Evolutionary conservation across 2,329 filamentous ascomycete species (phyloP).

Genomic region (Zalaria obscura): DNA sequence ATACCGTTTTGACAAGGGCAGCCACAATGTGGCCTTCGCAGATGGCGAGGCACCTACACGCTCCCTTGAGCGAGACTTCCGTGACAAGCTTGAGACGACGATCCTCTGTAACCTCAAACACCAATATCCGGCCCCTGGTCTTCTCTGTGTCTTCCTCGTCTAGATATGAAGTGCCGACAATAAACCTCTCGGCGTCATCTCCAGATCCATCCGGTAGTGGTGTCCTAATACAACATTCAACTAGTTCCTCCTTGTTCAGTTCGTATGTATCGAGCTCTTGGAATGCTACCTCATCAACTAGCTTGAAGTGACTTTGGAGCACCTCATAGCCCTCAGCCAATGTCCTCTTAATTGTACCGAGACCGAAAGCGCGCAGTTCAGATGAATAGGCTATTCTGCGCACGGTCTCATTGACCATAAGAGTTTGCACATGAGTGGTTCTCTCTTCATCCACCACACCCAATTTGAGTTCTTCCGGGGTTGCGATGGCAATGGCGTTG

Average conservation of each 20-base stretch:
- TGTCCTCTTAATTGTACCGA: conserved; percentile 71
- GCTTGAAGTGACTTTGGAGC: conserved; percentile 65
- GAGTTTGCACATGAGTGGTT: conserved; percentile 73
- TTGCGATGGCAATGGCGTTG: conserved; percentile 67
- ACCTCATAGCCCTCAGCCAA: conserved; percentile 58
- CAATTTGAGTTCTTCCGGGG: conserved; percentile 61
- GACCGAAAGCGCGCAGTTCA: conserved; percentile 63
- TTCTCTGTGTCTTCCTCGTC: conserved; percentile 42
- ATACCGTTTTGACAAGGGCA: conserved; percentile 75
- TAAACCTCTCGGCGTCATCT: conserved; percentile 56
- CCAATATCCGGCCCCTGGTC: conserved; percentile 62
- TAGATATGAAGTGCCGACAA: conserved; percentile 79
- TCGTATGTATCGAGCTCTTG: conserved; percentile 58
- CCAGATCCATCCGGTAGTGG: conserved; percentile 47
- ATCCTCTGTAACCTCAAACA: conserved; percentile 69
- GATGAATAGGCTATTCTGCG: conserved; percentile 77
- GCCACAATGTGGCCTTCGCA: conserved; percentile 68
- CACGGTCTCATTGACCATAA: conserved; percentile 69
- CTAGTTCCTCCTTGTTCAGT: conserved; percentile 55
- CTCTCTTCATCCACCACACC: conserved; percentile 70
- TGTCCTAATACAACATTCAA: conserved; percentile 72
- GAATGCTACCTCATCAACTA: conserved; percentile 86
- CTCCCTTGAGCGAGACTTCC: conserved; percentile 58
- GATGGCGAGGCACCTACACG: conserved; percentile 65
- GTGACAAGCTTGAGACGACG: conserved; percentile 59